Evolutionary conservation across 2,329 filamentous ascomycete species (phyloP).

Genomic region (Colletotrichum chlorophyti): DNA sequence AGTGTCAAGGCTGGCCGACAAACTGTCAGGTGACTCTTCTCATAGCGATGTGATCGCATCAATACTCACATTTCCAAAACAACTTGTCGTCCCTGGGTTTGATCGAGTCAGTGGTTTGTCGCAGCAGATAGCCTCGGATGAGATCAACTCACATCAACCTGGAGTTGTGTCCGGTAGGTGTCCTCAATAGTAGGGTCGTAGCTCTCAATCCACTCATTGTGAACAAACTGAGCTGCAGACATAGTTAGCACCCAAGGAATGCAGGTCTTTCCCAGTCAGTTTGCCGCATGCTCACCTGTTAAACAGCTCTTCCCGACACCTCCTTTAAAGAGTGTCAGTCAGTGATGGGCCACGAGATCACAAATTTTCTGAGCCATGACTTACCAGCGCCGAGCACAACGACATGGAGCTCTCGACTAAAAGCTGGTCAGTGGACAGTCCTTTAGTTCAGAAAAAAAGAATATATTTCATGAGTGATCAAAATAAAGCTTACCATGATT

Average conservation of each 20-base stretch:
- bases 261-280: not conserved
- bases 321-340: constrained; percentile 45
- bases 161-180: constrained; percentile 75
- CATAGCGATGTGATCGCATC: not conserved
- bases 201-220: constrained; percentile 92
- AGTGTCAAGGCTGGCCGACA: constrained; percentile 75
- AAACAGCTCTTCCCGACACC: constrained; percentile 93
- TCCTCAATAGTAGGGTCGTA: constrained; percentile 83
- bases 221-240: constrained; percentile 83
- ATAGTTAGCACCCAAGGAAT: constrained; percentile 1
- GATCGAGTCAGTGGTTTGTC: constrained; percentile 38
- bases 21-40: constrained; percentile 34
- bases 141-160: constrained; percentile 79
- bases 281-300: constrained; percentile 66
- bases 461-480: not conserved
- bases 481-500: constrained; percentile 27
- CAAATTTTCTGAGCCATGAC: constrained; percentile 36
- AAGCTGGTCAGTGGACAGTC: not conserved
- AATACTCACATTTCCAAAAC: constrained; percentile 81
- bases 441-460: not conserved
- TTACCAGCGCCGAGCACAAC: constrained; percentile 82
- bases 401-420: constrained; percentile 80
- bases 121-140: not conserved
- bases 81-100: constrained; percentile 78
- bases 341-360: constrained; percentile 28